These are phyloP conservation scores for Prunus fruticosa DNA, from an alignment of 306 rosid species.

Conservation along the genomic window DNA sequence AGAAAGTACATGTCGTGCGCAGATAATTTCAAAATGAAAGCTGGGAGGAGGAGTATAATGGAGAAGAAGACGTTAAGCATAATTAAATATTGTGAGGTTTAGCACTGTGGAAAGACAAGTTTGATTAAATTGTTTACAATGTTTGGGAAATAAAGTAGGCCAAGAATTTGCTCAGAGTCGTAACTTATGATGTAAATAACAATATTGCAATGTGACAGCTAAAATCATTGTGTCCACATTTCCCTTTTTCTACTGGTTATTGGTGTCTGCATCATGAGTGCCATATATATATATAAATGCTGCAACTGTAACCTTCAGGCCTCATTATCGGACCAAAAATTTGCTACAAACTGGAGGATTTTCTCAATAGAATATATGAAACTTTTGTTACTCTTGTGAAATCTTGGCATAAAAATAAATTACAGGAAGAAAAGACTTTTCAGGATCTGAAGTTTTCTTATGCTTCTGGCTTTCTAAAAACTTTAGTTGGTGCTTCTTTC, in stretches of 20 bases:
- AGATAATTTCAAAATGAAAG: neutral
- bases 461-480: neutral
- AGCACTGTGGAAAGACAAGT: no score
- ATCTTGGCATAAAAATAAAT: neutral
- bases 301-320: neutral
- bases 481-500: neutral
- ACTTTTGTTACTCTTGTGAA: neutral
- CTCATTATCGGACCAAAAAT: no score
- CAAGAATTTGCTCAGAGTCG: neutral
- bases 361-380: neutral
- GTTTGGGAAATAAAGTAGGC: no score
- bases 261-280: neutral
- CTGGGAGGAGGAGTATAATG: neutral
- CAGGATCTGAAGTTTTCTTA: neutral
- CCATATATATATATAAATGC: neutral
- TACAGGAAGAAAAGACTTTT: neutral
- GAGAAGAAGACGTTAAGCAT: neutral
- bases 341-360: neutral
- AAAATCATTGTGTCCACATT: neutral
- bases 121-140: no score
- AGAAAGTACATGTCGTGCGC: no score
- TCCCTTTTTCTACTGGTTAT: neutral
- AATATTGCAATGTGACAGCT: neutral
- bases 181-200: neutral
- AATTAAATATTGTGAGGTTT: no score